These are phyloP conservation scores for Cucurbita argyrosperma DNA, from an alignment of 306 rosid genomes.

Conservation along the genomic window DNA sequence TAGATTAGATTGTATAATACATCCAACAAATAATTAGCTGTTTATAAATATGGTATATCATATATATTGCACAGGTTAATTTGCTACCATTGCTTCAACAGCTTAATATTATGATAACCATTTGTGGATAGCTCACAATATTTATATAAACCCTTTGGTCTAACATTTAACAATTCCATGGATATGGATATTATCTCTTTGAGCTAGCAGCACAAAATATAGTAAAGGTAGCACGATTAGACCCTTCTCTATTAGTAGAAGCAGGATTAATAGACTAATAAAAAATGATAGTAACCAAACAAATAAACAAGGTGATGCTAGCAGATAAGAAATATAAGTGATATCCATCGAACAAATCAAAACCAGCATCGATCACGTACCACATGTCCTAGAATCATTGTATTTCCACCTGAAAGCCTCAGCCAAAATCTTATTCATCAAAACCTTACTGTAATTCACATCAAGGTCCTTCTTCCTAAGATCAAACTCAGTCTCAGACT, in stretches of 20 bases:
- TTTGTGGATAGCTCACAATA: neutral
- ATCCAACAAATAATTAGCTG: neutral
- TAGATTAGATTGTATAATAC: too few relatives aligned
- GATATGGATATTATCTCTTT: neutral
- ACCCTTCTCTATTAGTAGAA: neutral
- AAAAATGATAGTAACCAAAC: neutral
- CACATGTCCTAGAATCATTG: conserved; percentile 22
- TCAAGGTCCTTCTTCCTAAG: conserved; percentile 29
- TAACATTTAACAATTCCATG: neutral
- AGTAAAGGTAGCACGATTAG: neutral
- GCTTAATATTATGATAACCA: neutral
- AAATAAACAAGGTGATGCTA: neutral
- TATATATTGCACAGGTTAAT: neutral
- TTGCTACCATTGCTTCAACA: neutral
- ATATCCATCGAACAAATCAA: neutral
- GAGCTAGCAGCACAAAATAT: neutral
- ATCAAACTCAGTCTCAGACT: conserved; percentile 27
- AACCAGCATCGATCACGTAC: conserved; percentile 1
- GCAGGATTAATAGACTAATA: neutral
- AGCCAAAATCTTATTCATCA: conserved; percentile 37
- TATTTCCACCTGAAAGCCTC: conserved; percentile 51
- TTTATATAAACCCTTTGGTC: neutral
- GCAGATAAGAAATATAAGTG: neutral
- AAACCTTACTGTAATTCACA: conserved; percentile 18
- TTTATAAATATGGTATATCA: neutral